These are phyloP conservation scores for Yamadazyma paraphyllophila DNA, from an alignment of 805 yeast species.

Conservation along the genomic window DNA sequence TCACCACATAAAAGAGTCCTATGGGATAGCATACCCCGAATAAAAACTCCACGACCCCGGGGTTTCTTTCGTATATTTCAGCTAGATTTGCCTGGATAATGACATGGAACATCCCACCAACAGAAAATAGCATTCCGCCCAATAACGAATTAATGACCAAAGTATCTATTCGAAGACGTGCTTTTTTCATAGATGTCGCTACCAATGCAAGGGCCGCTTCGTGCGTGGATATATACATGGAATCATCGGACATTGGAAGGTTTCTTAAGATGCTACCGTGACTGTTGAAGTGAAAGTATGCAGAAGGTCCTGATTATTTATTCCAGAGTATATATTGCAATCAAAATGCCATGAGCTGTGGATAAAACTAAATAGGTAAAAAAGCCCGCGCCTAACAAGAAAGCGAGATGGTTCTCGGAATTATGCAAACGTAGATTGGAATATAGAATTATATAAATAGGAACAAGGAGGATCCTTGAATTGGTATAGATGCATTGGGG, in stretches of 20 bases:
- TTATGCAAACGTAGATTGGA: no score
- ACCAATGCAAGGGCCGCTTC: conserved; percentile 83
- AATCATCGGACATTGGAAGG: conserved; percentile 14
- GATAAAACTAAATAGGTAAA: no score
- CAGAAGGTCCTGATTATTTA: neutral
- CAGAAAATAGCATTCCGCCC: conserved; percentile 67
- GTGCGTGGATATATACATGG: conserved; percentile 62
- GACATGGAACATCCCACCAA: conserved; percentile 72
- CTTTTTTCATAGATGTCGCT: conserved; percentile 82
- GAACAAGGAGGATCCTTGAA: no score
- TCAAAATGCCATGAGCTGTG: neutral
- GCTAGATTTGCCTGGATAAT: conserved; percentile 54
- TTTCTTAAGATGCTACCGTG: no score
- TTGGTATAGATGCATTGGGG: neutral
- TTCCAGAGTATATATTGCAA: neutral
- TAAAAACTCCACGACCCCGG: conserved; percentile 52
- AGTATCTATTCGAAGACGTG: conserved; percentile 61
- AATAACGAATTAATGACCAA: conserved; percentile 61
- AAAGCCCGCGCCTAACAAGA: neutral
- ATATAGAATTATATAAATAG: no score
- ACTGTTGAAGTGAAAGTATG: conserved; percentile 8
- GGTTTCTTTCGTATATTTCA: conserved; percentile 36
- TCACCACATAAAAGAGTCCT: conserved; percentile 71
- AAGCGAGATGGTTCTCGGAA: no score
- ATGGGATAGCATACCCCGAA: conserved; percentile 68